These are phyloP conservation scores for Oxyria digyna DNA, from an alignment of 148 eudicot species.

Conservation along the genomic window DNA sequence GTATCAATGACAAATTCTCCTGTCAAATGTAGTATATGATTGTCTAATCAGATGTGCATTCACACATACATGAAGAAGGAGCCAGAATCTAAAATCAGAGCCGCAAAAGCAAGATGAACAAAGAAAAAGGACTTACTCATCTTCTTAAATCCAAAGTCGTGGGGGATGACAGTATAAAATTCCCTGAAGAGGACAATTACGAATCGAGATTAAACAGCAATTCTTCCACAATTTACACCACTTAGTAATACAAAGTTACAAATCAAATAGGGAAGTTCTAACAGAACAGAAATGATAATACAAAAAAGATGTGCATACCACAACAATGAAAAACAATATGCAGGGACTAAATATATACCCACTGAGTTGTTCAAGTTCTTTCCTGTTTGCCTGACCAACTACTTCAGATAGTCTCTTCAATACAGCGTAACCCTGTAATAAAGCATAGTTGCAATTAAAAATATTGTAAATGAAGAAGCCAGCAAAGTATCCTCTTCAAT, in stretches of 20 bases:
- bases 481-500: no score
- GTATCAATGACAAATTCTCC: conserved; percentile 95
- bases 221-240: not conserved
- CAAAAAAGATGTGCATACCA: not conserved
- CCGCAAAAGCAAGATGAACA: not conserved
- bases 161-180: conserved; percentile 89
- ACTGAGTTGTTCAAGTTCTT: conserved; percentile 72
- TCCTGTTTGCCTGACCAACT: conserved; percentile 47
- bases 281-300: no score
- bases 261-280: no score
- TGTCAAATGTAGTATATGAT: conserved; percentile 27
- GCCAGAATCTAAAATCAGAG: not conserved
- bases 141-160: conserved; percentile 91
- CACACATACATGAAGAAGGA: not conserved
- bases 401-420: conserved; percentile 86
- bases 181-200: conserved; percentile 49
- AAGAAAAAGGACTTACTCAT: conserved; percentile 58
- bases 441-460: not conserved
- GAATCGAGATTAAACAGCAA: not conserved
- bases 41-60: not conserved
- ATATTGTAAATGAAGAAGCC: not conserved
- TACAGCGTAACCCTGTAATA: conserved; percentile 73
- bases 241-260: not conserved
- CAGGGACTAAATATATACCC: conserved; percentile 35
- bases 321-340: not conserved